A percentile compares a stretch with the other conserved stretches of the same genome.
Conservation (phyloP, 768 basidiomycete genomes). For the Tylopilus balloui region DNA sequence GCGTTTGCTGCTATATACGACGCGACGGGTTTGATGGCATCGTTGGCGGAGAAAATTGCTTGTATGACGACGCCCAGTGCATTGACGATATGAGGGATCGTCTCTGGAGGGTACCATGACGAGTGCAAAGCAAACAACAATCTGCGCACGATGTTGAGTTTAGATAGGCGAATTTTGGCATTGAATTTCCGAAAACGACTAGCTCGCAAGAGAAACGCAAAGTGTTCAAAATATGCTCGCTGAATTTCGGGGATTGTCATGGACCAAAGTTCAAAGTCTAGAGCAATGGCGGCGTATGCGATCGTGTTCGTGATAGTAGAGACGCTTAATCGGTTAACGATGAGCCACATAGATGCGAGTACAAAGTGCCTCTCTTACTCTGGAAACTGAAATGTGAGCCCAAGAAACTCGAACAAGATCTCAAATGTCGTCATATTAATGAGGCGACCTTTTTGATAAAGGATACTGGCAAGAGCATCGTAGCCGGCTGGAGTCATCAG, state of each 20-base stretch:
- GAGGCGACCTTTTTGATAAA: constrained; percentile 65
- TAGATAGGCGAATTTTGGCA: constrained; percentile 63
- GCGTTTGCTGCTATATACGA: constrained; percentile 83
- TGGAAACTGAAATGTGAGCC: constrained; percentile 75
- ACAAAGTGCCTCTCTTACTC: constrained; percentile 49
- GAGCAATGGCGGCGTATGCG: constrained; percentile 77
- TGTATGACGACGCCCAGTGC: constrained; percentile 59
- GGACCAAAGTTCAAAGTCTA: constrained; percentile 92
- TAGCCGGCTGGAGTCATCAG: constrained; percentile 64
- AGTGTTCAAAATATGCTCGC: constrained; percentile 75
- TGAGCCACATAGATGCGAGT: not conserved
- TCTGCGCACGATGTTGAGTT: constrained; percentile 66
- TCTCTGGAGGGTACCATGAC: constrained; percentile 62
- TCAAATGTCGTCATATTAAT: constrained; percentile 82
- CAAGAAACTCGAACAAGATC: constrained; percentile 80
- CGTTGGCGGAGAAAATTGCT: constrained; percentile 66
- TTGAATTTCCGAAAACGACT: constrained; percentile 81
- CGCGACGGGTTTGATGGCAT: constrained; percentile 78
- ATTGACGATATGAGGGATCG: constrained; percentile 46
- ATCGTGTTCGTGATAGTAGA: constrained; percentile 80
- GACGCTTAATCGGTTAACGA: constrained; percentile 41
- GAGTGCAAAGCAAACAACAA: constrained; percentile 81
- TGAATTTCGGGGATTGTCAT: constrained; percentile 69
- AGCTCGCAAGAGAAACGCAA: constrained; percentile 62
- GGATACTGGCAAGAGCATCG: constrained; percentile 73